A percentile compares a stretch with the other conserved stretches of the same genome.
phyloP scores from a whole-genome alignment of 208 protist species.

The Trypanosoma theileri region DNA sequence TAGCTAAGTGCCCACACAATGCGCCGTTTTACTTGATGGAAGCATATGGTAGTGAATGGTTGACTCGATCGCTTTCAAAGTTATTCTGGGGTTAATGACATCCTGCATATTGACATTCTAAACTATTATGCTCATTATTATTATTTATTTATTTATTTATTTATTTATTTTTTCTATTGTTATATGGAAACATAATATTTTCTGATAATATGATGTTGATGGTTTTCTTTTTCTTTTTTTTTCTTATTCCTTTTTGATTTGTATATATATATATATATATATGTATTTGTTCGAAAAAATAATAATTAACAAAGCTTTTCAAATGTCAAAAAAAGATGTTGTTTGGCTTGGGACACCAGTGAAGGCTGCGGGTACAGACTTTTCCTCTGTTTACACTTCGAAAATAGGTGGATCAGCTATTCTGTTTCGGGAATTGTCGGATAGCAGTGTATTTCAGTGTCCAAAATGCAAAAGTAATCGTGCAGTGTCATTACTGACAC shows the following conservation, averaged over 20 bases:
- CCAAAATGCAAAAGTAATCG: constrained; percentile 60
- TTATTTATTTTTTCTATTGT: too few relatives aligned
- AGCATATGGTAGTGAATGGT: constrained; percentile 73
- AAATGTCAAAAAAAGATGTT: constrained; percentile 10
- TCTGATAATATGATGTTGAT: too few relatives aligned
- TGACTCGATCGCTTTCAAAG: constrained; percentile 56
- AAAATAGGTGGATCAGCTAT: constrained; percentile 68
- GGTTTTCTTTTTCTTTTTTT: too few relatives aligned
- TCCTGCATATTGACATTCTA: too few relatives aligned
- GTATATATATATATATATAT: too few relatives aligned
- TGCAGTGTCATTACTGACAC: constrained; percentile 61
- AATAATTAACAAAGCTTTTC: neutral
- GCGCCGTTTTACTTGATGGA: constrained; percentile 57
- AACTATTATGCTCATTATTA: neutral
- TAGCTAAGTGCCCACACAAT: constrained; percentile 62
- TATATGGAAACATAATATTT: too few relatives aligned
- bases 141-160: neutral
- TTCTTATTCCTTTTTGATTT: too few relatives aligned
- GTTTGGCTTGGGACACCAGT: constrained; percentile 69
- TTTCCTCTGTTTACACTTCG: constrained; percentile 55
- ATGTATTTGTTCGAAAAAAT: too few relatives aligned
- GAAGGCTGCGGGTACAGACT: constrained; percentile 30
- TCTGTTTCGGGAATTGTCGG: constrained; percentile 46
- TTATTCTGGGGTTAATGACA: constrained; percentile 48
- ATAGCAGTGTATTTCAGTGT: constrained; percentile 54